phyloP scores from a whole-genome alignment of 352 stramenopile genomes.

The Phytophthora palmivora region DNA sequence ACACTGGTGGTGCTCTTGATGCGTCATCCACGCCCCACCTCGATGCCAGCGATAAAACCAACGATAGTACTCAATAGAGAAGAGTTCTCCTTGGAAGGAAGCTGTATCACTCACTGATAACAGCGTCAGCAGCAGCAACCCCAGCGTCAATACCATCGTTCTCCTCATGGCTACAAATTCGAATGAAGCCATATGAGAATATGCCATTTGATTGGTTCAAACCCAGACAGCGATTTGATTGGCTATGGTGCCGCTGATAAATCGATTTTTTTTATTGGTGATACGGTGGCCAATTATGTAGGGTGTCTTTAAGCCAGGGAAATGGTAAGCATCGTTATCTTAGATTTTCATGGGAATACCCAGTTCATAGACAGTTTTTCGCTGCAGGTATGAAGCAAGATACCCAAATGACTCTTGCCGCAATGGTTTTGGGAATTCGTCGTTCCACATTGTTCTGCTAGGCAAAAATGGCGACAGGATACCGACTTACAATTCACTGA shows the following conservation, averaged over 20 bases:
- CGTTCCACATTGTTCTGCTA: no score
- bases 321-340: no score
- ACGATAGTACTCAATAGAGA: constrained; percentile 24
- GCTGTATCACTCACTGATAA: background rate
- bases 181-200: background rate
- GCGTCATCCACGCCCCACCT: constrained; percentile 30
- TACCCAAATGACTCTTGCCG: no score
- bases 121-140: constrained; percentile 8
- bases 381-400: no score
- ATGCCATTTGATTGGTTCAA: constrained; percentile 10
- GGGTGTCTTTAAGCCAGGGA: no score
- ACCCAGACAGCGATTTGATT: constrained; percentile 10
- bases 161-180: constrained; percentile 11
- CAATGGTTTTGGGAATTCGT: no score
- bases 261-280: no score
- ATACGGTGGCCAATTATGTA: no score
- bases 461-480: no score
- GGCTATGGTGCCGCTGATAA: constrained; percentile 20
- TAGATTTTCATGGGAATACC: no score
- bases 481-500: no score
- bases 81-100: constrained; percentile 24
- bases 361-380: no score
- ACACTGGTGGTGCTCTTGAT: constrained; percentile 28
- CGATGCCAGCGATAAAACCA: constrained; percentile 39
- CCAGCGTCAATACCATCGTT: background rate